phyloP scores from a whole-genome alignment of 1,284 basidiomycete species.

The Singerocomus rubriflavus region DNA sequence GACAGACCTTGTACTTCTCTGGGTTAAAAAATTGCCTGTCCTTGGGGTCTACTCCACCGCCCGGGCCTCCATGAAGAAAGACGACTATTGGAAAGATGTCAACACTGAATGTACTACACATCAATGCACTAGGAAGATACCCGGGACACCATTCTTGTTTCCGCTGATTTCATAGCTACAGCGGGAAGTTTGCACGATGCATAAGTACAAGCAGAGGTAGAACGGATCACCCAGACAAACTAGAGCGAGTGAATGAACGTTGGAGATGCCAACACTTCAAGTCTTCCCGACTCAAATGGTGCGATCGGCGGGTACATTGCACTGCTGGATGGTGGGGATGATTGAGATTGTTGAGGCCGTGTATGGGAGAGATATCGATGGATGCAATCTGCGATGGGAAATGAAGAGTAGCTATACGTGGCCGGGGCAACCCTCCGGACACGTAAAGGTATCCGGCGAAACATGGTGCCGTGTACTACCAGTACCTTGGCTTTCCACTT shows the following conservation, averaged over 20 bases:
- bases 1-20: constrained; percentile 69
- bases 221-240: constrained; percentile 43
- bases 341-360: constrained; percentile 3
- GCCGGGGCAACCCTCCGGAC: too few species aligned
- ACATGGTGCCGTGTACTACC: too few species aligned
- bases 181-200: background rate
- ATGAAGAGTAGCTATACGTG: background rate
- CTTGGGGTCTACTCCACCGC: constrained; percentile 60
- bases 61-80: constrained; percentile 85
- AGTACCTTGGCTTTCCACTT: too few species aligned
- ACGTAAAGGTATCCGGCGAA: too few species aligned
- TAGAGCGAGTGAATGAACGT: constrained; percentile 70
- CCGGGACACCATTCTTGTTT: constrained; percentile 72
- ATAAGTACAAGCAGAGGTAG: constrained; percentile 3
- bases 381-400: constrained; percentile 16
- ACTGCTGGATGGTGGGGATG: constrained; percentile 4
- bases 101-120: background rate
- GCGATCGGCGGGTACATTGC: constrained; percentile 59
- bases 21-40: constrained; percentile 85
- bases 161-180: constrained; percentile 78
- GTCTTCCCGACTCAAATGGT: constrained; percentile 61
- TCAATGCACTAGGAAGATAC: constrained; percentile 37
- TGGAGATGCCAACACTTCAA: constrained; percentile 59
- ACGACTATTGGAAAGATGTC: constrained; percentile 50
- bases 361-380: constrained; percentile 20